Conservation (phyloP, 768 basidiomycete species). For the Tricholoma sp. region DNA sequence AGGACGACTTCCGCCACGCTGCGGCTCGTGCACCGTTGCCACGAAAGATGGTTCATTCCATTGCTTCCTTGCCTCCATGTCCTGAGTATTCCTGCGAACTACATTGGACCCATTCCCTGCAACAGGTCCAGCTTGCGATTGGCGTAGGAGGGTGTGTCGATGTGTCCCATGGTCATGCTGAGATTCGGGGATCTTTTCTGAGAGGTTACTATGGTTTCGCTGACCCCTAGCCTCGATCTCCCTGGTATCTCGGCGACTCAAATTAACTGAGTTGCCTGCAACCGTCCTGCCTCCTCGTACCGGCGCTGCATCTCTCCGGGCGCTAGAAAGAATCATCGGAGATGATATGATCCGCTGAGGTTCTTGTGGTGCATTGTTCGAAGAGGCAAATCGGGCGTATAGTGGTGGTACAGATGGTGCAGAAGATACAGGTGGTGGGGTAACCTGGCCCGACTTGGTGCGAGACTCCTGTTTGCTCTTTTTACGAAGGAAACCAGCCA, state of each 20-base stretch:
- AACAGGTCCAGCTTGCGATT: not conserved
- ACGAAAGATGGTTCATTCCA: not conserved
- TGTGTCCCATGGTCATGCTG: not conserved
- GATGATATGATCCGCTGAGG: conserved; percentile 30
- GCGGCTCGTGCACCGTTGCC: not conserved
- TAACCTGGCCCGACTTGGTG: conserved; percentile 9
- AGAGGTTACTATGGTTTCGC: not conserved
- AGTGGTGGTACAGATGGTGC: conserved; percentile 31
- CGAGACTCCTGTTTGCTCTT: conserved; percentile 33
- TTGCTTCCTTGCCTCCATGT: not conserved
- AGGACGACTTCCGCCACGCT: not conserved
- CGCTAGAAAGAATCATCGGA: conserved; percentile 31
- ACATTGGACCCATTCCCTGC: not conserved
- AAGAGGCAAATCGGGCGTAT: conserved; percentile 34
- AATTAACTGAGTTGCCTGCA: conserved; percentile 7
- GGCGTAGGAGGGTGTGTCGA: not conserved
- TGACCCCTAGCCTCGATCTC: conserved; percentile 8
- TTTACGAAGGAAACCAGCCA: conserved; percentile 56
- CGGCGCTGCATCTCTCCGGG: conserved; percentile 18
- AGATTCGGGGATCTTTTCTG: not conserved
- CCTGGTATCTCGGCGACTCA: conserved; percentile 6
- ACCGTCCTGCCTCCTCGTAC: conserved; percentile 5
- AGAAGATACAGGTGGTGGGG: conserved; percentile 8
- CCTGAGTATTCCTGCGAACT: not conserved
- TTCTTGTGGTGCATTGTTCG: conserved; percentile 13